Evolutionary conservation across 2,329 filamentous ascomycete species (phyloP), one percentile per base, ranked within the genome.

Genomic region (Ramularia collo-cygni): DNA sequence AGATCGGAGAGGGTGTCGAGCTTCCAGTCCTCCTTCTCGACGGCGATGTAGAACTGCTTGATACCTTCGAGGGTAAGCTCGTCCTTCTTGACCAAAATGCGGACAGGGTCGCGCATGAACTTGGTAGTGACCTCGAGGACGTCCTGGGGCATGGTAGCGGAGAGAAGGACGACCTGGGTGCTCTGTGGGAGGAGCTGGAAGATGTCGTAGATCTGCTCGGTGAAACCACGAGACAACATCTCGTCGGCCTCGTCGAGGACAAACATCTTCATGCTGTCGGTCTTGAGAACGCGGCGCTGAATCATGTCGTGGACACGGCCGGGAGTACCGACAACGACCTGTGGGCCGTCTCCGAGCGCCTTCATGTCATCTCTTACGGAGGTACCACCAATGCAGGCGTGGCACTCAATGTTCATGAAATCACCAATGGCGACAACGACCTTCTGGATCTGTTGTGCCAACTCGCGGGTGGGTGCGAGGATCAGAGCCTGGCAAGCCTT

Each of bases 11-110:
- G 86, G 47, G 92, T 98, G 70, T 98, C 92, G 54, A 98, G 83
- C 76, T 98, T 98, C 92, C 92, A 98, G 65, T 98, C 92, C 70
- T 98, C 92, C 79, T 98, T 96, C 78, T 98, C 92, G 46, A 98
- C 92, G 46, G 92, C 92, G 71, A 98, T 96, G 76, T 95, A 98
- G 76, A 95, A 98, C 70, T 98, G 92, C 80, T 98, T 98, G 66
- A 98, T 94, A 86, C 92, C 92, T 75, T 98, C 92, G 45, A 98
- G 87, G 63, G 92, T 98, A 69, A 98, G 83, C 69, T 98, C 92
- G 64, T 93, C 90, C 81, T 95, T 95, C 85, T 98, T 98, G 72
- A 98, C 92, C 58, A 98, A 79, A 65, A 98, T 96, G 65, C 92
- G 89, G 69, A 98, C 85, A 56, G 92, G 92, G 72, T 98, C 92